A percentile compares a stretch with the other conserved stretches of the same genome.
phyloP scores from a whole-genome alignment of 1,139 yeast genomes.

The Yamadazyma atlantica region DNA sequence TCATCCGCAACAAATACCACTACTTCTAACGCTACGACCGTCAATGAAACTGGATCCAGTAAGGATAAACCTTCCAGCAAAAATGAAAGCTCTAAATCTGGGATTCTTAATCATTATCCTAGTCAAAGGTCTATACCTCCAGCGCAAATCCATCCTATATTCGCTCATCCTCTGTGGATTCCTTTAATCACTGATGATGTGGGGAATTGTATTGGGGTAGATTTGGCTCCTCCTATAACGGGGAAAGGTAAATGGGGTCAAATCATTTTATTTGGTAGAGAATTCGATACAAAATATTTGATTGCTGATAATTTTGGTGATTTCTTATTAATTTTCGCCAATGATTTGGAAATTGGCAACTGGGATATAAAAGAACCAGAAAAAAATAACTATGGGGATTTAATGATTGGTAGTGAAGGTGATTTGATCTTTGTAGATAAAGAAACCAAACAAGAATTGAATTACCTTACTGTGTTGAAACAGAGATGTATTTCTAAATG shows the following conservation, averaged over 20 bases:
- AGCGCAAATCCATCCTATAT: constrained; percentile 63
- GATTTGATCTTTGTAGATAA: constrained; percentile 65
- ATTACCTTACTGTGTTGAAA: constrained; percentile 16
- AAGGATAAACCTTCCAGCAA: background rate
- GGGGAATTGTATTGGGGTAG: constrained; percentile 89
- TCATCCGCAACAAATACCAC: too few species aligned
- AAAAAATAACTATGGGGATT: constrained; percentile 47
- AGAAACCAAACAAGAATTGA: constrained; percentile 16
- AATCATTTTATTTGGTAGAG: constrained; percentile 85
- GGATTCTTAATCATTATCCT: constrained; percentile 31
- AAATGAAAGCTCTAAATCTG: background rate
- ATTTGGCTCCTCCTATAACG: constrained; percentile 75
- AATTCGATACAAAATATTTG: constrained; percentile 78
- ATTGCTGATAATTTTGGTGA: constrained; percentile 86
- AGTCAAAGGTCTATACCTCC: constrained; percentile 75
- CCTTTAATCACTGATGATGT: constrained; percentile 85
- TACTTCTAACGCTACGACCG: too few species aligned
- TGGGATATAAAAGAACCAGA: constrained; percentile 62
- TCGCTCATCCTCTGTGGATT: constrained; percentile 88
- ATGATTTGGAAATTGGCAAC: constrained; percentile 77
- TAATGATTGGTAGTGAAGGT: constrained; percentile 64
- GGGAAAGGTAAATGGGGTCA: constrained; percentile 72
- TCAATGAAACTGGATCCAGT: background rate
- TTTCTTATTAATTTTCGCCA: constrained; percentile 74
- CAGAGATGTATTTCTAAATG: constrained; percentile 18